phyloP scores from a whole-genome alignment of 768 basidiomycete species.

The Rhodosporidiobolus odoratus region DNA sequence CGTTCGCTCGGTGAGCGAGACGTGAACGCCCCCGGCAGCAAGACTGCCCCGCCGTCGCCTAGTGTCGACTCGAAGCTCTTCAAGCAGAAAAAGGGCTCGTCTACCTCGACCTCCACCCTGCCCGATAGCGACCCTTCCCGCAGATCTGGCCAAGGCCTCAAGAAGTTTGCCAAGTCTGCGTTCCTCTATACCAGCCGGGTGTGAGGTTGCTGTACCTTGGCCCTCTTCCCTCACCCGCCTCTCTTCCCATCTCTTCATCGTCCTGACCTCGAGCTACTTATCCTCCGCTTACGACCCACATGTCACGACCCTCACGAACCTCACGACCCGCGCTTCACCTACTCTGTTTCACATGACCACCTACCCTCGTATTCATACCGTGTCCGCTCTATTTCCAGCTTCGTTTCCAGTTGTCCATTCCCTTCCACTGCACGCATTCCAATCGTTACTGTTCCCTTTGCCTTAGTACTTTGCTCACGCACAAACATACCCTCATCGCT shows the following conservation, averaged over 20 bases:
- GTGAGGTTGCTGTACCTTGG: background rate
- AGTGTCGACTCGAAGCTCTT: background rate
- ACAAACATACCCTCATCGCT: background rate
- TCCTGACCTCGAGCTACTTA: no score
- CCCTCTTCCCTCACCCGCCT: no score
- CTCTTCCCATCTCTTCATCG: background rate
- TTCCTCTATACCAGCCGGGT: conserved; percentile 5
- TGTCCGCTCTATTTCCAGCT: background rate
- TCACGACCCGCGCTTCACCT: no score
- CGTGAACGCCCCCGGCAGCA: background rate
- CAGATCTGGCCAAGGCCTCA: conserved; percentile 6
- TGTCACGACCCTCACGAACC: no score
- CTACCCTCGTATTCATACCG: background rate
- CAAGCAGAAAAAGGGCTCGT: background rate
- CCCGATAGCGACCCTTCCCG: background rate
- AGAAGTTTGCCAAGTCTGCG: conserved; percentile 18
- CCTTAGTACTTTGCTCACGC: background rate
- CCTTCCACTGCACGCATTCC: background rate
- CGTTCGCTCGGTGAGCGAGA: conserved; percentile 11
- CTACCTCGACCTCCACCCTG: background rate
- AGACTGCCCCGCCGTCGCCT: conserved; percentile 6
- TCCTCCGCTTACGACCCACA: background rate
- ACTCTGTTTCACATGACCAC: no score
- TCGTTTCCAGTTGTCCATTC: background rate
- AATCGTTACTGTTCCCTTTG: background rate